A percentile compares a stretch with the other conserved stretches of the same genome.
phyloP scores from a whole-genome alignment of 495 filamentous ascomycete species.

The Talaromyces adpressus region DNA sequence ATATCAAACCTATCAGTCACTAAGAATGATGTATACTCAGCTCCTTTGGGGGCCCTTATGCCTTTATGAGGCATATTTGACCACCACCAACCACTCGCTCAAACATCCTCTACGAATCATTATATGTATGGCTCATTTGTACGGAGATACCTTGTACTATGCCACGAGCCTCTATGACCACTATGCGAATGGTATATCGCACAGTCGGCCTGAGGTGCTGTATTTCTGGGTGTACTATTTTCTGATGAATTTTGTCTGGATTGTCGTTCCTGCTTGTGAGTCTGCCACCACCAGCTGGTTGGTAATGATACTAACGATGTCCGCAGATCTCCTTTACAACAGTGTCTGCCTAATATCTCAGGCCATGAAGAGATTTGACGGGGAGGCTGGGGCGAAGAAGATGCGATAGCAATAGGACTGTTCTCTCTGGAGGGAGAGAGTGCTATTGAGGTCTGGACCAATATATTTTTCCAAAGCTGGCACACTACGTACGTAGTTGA shows the following conservation, averaged over 20 bases:
- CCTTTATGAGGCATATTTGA: conserved; percentile 55
- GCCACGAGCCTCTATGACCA: conserved; percentile 68
- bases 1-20: background rate
- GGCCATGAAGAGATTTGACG: conserved; percentile 37
- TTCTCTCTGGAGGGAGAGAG: background rate
- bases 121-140: conserved; percentile 74
- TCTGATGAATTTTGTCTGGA: conserved; percentile 83
- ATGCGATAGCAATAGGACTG: background rate
- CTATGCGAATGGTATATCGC: conserved; percentile 45
- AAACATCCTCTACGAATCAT: conserved; percentile 67
- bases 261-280: conserved; percentile 60
- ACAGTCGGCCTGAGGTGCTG: conserved; percentile 67
- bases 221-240: conserved; percentile 91
- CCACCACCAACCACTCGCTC: conserved; percentile 49
- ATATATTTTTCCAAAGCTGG: background rate
- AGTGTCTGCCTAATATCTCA: conserved; percentile 41
- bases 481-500: background rate
- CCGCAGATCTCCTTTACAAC: conserved; percentile 46
- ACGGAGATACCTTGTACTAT: conserved; percentile 82
- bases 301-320: conserved; percentile 30
- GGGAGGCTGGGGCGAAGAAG: conserved; percentile 28
- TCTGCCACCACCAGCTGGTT: conserved; percentile 7
- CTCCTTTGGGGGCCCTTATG: conserved; percentile 77
- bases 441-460: background rate
- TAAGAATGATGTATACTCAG: conserved; percentile 22